A percentile compares a stretch with the other conserved stretches of the same genome.
Evolutionary conservation across 768 basidiomycete genomes (phyloP).

Genomic region (Mycena galopus): DNA sequence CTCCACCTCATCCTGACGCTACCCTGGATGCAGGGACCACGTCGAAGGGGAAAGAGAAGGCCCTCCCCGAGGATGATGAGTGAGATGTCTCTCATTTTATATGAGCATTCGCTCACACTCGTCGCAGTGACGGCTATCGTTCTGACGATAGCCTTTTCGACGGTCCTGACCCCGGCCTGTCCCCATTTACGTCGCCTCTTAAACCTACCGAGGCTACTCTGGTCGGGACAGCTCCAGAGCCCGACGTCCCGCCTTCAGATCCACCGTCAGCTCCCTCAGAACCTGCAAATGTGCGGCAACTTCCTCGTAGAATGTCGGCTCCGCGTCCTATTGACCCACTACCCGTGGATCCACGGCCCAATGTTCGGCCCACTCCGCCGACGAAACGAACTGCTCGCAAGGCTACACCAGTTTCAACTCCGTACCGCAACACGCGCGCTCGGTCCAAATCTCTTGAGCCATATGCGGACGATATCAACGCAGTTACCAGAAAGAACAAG

Average conservation of each 20-base stretch:
- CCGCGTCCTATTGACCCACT: slow-evolving; percentile 6
- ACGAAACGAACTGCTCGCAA: slow-evolving; percentile 1
- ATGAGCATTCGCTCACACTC: background rate
- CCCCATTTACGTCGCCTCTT: slow-evolving; percentile 1
- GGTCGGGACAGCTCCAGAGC: slow-evolving; percentile 6
- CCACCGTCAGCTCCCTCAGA: background rate
- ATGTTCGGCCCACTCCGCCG: background rate
- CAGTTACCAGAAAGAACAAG: slow-evolving; percentile 14
- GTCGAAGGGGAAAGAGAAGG: slow-evolving; percentile 15
- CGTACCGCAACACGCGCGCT: slow-evolving; percentile 18
- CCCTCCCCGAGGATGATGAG: slow-evolving; percentile 20
- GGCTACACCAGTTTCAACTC: background rate
- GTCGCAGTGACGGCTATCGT: background rate
- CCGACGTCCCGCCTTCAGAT: background rate
- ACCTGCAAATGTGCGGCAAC: background rate
- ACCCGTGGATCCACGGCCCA: no score
- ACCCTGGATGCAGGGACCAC: background rate
- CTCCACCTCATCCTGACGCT: background rate
- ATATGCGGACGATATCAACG: slow-evolving; percentile 8
- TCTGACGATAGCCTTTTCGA: slow-evolving; percentile 23
- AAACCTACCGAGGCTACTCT: slow-evolving; percentile 5
- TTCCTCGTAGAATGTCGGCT: background rate
- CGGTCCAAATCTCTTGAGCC: slow-evolving; percentile 17
- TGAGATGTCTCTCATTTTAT: background rate
- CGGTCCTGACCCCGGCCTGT: background rate